Conservation (phyloP, 1,284 basidiomycete species). For the Microbotryum saponariae region DNA sequence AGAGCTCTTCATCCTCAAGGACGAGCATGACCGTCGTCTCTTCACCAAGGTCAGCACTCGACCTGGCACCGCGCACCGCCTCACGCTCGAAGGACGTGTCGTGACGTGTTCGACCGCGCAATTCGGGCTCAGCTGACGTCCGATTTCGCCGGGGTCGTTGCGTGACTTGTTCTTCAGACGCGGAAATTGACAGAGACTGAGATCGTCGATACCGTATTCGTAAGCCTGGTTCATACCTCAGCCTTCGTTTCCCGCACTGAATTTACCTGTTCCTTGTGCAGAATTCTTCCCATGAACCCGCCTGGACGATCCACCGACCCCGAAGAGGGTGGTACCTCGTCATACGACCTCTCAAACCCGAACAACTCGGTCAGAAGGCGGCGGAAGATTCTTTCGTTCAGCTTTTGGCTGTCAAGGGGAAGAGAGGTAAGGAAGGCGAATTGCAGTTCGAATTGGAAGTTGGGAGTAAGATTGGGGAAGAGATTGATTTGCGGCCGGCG, state of each 20-base stretch:
- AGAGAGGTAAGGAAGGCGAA: background rate
- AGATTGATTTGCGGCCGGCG: conserved; percentile 1
- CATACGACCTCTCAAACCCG: background rate
- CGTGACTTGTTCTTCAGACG: background rate
- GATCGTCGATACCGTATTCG: conserved; percentile 2
- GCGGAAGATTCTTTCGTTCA: background rate
- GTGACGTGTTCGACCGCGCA: no score
- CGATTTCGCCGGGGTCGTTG: no score
- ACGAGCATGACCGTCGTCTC: no score
- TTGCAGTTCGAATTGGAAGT: background rate
- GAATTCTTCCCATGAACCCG: background rate
- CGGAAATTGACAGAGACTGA: background rate
- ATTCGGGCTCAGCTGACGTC: no score
- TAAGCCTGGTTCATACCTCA: background rate
- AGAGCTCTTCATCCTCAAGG: no score
- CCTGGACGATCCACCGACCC: conserved; percentile 3
- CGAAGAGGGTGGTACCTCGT: conserved; percentile 1
- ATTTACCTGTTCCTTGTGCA: background rate
- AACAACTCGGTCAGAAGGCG: background rate
- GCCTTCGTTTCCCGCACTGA: no score
- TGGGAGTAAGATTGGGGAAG: background rate
- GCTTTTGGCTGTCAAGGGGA: background rate
- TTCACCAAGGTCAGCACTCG: no score
- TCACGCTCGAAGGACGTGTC: no score
- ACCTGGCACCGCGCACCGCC: no score